These are phyloP conservation scores for Triangularia verruculosa DNA, from an alignment of 2,329 filamentous ascomycete species.

Conservation along the genomic window DNA sequence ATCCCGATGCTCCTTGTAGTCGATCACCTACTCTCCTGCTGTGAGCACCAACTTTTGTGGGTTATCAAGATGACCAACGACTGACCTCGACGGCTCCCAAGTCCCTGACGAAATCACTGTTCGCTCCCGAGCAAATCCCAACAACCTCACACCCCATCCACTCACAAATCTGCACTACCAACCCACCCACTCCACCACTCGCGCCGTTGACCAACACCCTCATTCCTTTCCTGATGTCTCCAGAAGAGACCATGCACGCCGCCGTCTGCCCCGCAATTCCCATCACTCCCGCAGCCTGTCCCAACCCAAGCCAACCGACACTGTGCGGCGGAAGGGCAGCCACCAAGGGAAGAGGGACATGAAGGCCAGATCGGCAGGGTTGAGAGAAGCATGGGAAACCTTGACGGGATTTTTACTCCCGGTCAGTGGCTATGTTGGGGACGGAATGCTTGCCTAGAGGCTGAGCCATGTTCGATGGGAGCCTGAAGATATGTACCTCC, in stretches of 20 bases:
- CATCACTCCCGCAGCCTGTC: slow-evolving; percentile 32
- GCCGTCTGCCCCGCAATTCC: slow-evolving; percentile 41
- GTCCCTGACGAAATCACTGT: slow-evolving; percentile 42
- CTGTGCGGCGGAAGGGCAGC: slow-evolving; percentile 33
- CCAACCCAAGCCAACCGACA: slow-evolving; percentile 10
- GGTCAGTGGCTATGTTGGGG: not conserved
- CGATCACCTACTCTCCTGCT: slow-evolving; percentile 35
- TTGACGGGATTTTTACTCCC: slow-evolving; percentile 29
- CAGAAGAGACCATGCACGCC: slow-evolving; percentile 25
- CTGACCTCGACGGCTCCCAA: slow-evolving; percentile 49
- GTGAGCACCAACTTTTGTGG: not conserved
- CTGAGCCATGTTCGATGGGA: slow-evolving; percentile 14
- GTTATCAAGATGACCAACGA: not conserved
- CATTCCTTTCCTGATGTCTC: slow-evolving; percentile 33
- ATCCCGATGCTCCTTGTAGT: slow-evolving; percentile 38
- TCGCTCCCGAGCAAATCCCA: slow-evolving; percentile 45
- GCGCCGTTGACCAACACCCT: slow-evolving; percentile 49
- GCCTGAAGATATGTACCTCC: slow-evolving; percentile 9
- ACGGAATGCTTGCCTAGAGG: not conserved
- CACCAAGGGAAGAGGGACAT: slow-evolving; percentile 32
- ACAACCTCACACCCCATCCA: slow-evolving; percentile 42
- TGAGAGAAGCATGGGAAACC: slow-evolving; percentile 36
- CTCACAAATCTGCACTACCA: slow-evolving; percentile 46
- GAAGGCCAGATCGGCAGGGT: slow-evolving; percentile 37
- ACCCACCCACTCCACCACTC: slow-evolving; percentile 48